Conservation (phyloP, 441 rosid genomes). For the Francoa sonchifolia region DNA sequence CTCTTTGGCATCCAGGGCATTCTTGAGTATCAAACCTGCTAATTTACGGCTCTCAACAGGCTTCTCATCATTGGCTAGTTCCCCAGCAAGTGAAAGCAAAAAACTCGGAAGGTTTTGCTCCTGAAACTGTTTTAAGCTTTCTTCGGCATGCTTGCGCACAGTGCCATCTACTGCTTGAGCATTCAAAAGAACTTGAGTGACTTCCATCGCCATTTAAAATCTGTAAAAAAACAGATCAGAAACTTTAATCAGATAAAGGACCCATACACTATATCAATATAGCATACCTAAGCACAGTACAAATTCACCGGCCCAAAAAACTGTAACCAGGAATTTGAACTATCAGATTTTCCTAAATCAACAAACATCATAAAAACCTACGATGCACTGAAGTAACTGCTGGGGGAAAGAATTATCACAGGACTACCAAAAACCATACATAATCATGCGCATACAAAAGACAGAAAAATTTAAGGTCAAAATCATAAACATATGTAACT, state of each 20-base stretch:
- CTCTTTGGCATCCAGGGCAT: conserved; percentile 60
- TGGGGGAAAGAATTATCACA: too few species aligned
- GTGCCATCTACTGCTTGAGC: conserved; percentile 53
- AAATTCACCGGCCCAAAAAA: too few species aligned
- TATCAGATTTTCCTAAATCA: too few species aligned
- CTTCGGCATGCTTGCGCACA: conserved; percentile 47
- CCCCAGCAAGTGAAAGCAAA: conserved; percentile 49
- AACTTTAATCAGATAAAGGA: not conserved
- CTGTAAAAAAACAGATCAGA: not conserved
- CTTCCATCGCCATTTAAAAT: conserved; percentile 21
- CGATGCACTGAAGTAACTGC: too few species aligned
- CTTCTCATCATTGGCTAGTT: conserved; percentile 52
- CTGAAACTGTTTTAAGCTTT: conserved; percentile 28
- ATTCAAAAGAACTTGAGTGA: conserved; percentile 51
- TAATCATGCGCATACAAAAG: too few species aligned
- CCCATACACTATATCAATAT: too few species aligned
- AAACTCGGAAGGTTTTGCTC: conserved; percentile 51
- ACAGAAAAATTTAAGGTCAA: too few species aligned
- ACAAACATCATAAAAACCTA: too few species aligned
- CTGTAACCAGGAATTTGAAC: too few species aligned
- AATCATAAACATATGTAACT: too few species aligned
- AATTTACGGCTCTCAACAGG: conserved; percentile 54
- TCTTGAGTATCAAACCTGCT: conserved; percentile 53
- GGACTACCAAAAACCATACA: too few species aligned
- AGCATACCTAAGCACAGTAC: too few species aligned